phyloP scores from a whole-genome alignment of 2,329 filamentous ascomycete genomes.

The Diplocarpon mali region DNA sequence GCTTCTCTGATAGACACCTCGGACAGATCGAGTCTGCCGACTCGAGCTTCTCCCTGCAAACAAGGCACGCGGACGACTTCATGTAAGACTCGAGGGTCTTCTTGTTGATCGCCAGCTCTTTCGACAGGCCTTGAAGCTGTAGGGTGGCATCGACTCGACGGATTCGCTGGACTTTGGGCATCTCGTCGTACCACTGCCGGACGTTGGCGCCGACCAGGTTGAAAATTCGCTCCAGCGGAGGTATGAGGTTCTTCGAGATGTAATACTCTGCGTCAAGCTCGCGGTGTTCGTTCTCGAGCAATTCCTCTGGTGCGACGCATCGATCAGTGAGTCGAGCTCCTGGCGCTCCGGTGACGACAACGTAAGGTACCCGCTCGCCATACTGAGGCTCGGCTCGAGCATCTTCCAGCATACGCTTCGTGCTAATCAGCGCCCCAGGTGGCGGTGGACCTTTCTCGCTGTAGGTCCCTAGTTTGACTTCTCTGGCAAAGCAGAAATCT shows the following conservation, averaged over 20 bases:
- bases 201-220: conserved; percentile 92
- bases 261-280: conserved; percentile 93
- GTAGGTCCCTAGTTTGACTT: conserved; percentile 85
- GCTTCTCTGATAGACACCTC: conserved; percentile 41
- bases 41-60: conserved; percentile 47
- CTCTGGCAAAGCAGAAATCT: conserved; percentile 90
- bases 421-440: conserved; percentile 79
- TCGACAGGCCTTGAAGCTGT: conserved; percentile 24
- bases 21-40: conserved; percentile 43
- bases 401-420: conserved; percentile 76
- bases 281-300: conserved; percentile 65
- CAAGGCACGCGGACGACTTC: conserved; percentile 65
- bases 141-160: conserved; percentile 34
- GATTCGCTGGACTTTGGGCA: conserved; percentile 81
- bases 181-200: conserved; percentile 85
- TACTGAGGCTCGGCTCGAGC: conserved; percentile 84
- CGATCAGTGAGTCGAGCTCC: conserved; percentile 79
- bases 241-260: conserved; percentile 90
- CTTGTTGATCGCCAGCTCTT: conserved; percentile 31
- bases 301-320: conserved; percentile 75
- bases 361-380: conserved; percentile 88
- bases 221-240: conserved; percentile 90
- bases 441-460: conserved; percentile 69
- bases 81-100: conserved; percentile 93
- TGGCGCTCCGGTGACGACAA: conserved; percentile 80